These are phyloP conservation scores for Flaveria robusta DNA, from an alignment of 129 eudicot species.

Conservation along the genomic window DNA sequence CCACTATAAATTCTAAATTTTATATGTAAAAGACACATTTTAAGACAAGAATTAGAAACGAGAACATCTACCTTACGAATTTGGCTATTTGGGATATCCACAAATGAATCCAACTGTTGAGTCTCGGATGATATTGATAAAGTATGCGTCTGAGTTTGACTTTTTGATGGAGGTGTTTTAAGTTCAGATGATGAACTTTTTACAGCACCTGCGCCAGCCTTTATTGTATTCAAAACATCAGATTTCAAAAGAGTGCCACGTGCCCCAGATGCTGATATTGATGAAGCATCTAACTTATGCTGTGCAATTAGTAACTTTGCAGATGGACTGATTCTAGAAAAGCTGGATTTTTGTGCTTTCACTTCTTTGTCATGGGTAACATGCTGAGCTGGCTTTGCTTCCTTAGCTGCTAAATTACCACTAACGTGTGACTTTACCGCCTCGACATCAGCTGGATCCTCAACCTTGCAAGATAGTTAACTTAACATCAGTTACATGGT, in stretches of 20 bases:
- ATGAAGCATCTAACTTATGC: constrained; percentile 79
- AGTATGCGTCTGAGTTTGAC: constrained; percentile 45
- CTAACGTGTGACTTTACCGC: constrained; percentile 51
- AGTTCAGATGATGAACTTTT: constrained; percentile 48
- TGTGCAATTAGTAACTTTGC: constrained; percentile 78
- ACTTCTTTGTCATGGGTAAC: constrained; percentile 36
- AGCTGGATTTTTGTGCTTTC: constrained; percentile 45
- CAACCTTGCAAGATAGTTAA: constrained; percentile 69
- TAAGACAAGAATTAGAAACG: background rate
- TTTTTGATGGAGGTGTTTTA: constrained; percentile 37
- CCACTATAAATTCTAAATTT: background rate
- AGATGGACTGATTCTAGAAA: constrained; percentile 87
- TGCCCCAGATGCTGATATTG: constrained; percentile 74
- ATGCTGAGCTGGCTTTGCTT: constrained; percentile 48
- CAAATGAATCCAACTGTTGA: constrained; percentile 57
- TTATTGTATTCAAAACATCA: constrained; percentile 83
- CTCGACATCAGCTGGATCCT: constrained; percentile 82
- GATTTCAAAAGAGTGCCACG: constrained; percentile 94
- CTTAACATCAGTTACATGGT: constrained; percentile 9
- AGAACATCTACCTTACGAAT: constrained; percentile 75
- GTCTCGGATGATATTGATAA: constrained; percentile 42
- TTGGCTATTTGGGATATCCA: constrained; percentile 84
- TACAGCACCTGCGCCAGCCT: constrained; percentile 68
- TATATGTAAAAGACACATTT: background rate
- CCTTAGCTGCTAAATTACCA: constrained; percentile 49